Base-by-base conservation (phyloP, 2,329 filamentous ascomycete species). In the Calonectria naviculata region DNA sequence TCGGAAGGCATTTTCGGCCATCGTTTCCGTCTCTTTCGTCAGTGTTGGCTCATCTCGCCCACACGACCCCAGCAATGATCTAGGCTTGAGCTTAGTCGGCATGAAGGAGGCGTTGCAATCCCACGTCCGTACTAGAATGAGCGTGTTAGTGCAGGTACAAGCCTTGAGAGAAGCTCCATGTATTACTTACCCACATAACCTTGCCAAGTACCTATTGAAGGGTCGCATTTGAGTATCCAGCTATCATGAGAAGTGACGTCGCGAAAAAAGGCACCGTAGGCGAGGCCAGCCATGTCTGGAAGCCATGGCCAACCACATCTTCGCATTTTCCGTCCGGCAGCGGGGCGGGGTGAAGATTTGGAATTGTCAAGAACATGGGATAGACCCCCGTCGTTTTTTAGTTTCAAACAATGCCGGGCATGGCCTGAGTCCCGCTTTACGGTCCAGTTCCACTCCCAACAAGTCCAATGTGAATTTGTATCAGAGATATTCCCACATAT, bases 31-130 rank as follows among this genome's bases (percentile, higher is more conserved):
- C 46, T 36, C 52, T 66, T 71, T 76, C 69, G 73, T 76, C 75
- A 78, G 73, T 58, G 54, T 77, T 75, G 71, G 73, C 73, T 77
- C 75, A 74, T 78, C 34, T 44, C 62, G 62, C 71, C 70, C 68
- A 41, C 42, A 71, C 67, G 41, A 60, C 44, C 61, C 67, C 42
- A 41, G 60, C 47, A 38, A 52, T 49, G 47, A 42, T 24, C 36
- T 24, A 65, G 42, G n/a, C 65, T 61, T 49, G 41, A 67, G 54
- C 15, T 54, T 44, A 24, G 44, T 21, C 4, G 52, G 42, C 12
- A 52, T 52, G 17, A 15, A 52, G 38, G 52, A 58, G 36, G 42
- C 24, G 41, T 29, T 36, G 15, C 44, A 61, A 34, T 49, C 46
- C 65, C 31, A 41, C 52, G 13, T 38, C 42, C 21, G 29, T 44